A percentile compares a stretch with the other conserved stretches of the same genome.
These are phyloP conservation scores for Ziziphus jujuba DNA, from an alignment of 306 rosid genomes.

Conservation along the genomic window DNA sequence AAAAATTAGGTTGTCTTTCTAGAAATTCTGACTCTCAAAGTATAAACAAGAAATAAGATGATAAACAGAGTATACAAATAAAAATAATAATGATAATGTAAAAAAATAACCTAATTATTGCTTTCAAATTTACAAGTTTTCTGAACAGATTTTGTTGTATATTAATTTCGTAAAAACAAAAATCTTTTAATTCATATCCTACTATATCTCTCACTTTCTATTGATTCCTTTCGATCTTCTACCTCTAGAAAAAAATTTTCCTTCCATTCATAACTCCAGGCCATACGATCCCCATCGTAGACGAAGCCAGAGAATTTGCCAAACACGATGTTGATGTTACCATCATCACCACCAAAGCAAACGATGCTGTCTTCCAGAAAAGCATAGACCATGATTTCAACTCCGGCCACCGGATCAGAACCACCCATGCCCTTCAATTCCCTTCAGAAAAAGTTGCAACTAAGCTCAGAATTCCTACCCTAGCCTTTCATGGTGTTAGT, in stretches of 20 bases:
- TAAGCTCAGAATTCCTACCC: slow-evolving; percentile 8
- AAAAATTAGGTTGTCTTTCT: too few species aligned
- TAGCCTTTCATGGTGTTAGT: background rate
- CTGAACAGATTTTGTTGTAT: too few species aligned
- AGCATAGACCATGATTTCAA: background rate
- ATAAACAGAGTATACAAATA: too few species aligned
- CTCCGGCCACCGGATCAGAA: background rate
- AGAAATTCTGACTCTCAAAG: too few species aligned
- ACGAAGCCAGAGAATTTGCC: slow-evolving; percentile 2
- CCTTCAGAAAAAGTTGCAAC: slow-evolving; percentile 1
- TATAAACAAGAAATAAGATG: too few species aligned
- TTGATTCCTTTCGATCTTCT: too few species aligned
- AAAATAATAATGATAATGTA: too few species aligned
- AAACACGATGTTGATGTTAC: background rate
- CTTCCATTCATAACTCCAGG: background rate
- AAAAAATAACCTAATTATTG: too few species aligned
- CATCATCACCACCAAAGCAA: background rate
- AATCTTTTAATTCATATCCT: too few species aligned
- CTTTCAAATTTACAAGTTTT: too few species aligned
- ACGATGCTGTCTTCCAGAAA: background rate
- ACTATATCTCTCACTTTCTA: too few species aligned
- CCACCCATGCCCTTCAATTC: background rate
- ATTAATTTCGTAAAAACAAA: too few species aligned
- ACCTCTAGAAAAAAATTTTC: background rate
- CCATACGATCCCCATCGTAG: slow-evolving; percentile 4